These are phyloP conservation scores for Phytophthora pistaciae DNA, from an alignment of 352 stramenopile species.

Conservation along the genomic window DNA sequence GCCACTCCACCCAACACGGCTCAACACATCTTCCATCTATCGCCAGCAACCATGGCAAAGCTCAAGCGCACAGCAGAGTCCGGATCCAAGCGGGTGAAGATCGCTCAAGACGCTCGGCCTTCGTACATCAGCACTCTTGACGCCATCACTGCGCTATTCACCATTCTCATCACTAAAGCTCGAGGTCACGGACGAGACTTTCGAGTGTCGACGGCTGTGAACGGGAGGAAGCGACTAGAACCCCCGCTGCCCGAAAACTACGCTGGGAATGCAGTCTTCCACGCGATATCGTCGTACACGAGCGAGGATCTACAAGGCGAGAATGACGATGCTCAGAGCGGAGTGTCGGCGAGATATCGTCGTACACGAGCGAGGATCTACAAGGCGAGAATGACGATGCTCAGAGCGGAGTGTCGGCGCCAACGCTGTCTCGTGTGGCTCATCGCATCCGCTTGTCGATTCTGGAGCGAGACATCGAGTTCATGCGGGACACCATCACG, in stretches of 20 bases:
- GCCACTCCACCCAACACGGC: slow-evolving; percentile 31
- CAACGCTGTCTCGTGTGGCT: slow-evolving; percentile 33
- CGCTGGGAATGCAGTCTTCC: slow-evolving; percentile 61
- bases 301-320: slow-evolving; percentile 30
- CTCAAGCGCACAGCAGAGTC: slow-evolving; percentile 27
- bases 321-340: neutral
- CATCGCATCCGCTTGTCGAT: slow-evolving; percentile 52
- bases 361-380: slow-evolving; percentile 40
- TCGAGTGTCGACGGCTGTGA: slow-evolving; percentile 56
- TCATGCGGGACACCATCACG: slow-evolving; percentile 62
- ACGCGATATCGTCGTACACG: slow-evolving; percentile 48
- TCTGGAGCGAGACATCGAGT: slow-evolving; percentile 44
- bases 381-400: neutral
- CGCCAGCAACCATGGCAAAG: slow-evolving; percentile 36
- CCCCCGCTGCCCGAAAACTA: slow-evolving; percentile 57
- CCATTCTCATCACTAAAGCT: slow-evolving; percentile 56
- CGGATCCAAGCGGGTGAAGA: slow-evolving; percentile 23
- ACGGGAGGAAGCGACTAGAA: slow-evolving; percentile 48
- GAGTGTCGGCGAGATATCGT: slow-evolving; percentile 28
- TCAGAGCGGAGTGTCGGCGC: neutral
- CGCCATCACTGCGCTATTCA: slow-evolving; percentile 59
- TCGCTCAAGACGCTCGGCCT: slow-evolving; percentile 4
- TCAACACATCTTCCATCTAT: slow-evolving; percentile 55
- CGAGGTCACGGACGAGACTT: slow-evolving; percentile 50
- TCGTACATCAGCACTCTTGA: slow-evolving; percentile 63